Conservation (phyloP, 768 basidiomycete genomes). For the Clavulina sp. region DNA sequence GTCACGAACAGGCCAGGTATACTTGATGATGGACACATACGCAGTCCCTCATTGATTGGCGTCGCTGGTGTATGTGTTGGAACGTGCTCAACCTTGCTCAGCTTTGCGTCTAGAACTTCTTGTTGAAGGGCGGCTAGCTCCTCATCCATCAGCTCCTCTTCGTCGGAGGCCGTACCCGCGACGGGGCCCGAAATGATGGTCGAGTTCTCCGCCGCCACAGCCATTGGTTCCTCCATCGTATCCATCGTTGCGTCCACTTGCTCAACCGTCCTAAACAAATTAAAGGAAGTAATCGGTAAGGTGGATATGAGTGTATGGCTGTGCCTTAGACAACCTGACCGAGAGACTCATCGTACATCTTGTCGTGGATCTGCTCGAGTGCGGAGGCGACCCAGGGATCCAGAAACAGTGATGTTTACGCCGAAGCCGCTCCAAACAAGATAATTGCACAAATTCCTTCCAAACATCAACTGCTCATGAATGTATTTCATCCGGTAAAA, state of each 20-base stretch:
- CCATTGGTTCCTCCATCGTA: slow-evolving; percentile 74
- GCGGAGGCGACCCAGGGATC: too few relatives aligned
- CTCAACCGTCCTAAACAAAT: slow-evolving; percentile 51
- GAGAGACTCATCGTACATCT: slow-evolving; percentile 41
- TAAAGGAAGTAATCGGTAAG: not conserved
- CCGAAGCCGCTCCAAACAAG: too few relatives aligned
- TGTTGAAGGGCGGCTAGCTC: slow-evolving; percentile 82
- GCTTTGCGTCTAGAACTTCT: slow-evolving; percentile 66
- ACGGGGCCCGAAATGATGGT: slow-evolving; percentile 66
- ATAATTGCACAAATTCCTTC: too few relatives aligned
- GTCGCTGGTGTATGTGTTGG: slow-evolving; percentile 70
- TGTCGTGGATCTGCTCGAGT: slow-evolving; percentile 74
- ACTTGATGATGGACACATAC: slow-evolving; percentile 24
- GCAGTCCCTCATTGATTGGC: slow-evolving; percentile 19
- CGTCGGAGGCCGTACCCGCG: slow-evolving; percentile 36
- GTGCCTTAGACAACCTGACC: not conserved
- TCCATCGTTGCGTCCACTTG: slow-evolving; percentile 86
- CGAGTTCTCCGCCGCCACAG: slow-evolving; percentile 82
- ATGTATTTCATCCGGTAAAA: too few relatives aligned
- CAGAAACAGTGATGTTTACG: too few relatives aligned
- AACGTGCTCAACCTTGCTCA: slow-evolving; percentile 75
- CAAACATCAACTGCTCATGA: too few relatives aligned
- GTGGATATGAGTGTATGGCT: not conserved
- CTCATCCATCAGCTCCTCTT: slow-evolving; percentile 62
- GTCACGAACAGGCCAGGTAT: too few relatives aligned